These are phyloP conservation scores for Thermomyces lanuginosus DNA, from an alignment of 2,329 filamentous ascomycete genomes.

Conservation along the genomic window DNA sequence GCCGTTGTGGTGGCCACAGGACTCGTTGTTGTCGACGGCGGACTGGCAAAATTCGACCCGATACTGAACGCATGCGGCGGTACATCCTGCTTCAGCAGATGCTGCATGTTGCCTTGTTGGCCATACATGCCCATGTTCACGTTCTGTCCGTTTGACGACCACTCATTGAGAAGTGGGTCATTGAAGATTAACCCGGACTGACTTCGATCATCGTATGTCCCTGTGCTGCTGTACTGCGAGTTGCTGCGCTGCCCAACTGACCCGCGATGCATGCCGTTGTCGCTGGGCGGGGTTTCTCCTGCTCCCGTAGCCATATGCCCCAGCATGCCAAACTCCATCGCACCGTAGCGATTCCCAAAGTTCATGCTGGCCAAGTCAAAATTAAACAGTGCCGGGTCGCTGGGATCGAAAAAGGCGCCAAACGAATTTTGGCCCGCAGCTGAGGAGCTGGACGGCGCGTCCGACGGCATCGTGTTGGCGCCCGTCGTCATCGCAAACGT, in stretches of 20 bases:
- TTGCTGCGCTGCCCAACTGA: slow-evolving; percentile 27
- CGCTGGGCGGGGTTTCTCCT: slow-evolving; percentile 59
- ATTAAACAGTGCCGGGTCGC: slow-evolving; percentile 84
- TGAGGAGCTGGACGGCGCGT: slow-evolving; percentile 34
- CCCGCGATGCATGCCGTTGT: slow-evolving; percentile 35
- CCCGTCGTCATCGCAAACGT: slow-evolving; percentile 44
- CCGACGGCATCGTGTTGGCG: slow-evolving; percentile 20
- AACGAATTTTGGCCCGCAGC: slow-evolving; percentile 28
- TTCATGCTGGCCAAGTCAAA: slow-evolving; percentile 89
- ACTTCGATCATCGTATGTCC: slow-evolving; percentile 30
- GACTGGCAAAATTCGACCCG: slow-evolving; percentile 39
- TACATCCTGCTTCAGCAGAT: slow-evolving; percentile 28
- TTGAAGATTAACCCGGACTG: slow-evolving; percentile 31
- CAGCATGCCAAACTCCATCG: slow-evolving; percentile 88
- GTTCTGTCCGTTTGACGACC: slow-evolving; percentile 25
- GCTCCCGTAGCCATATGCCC: slow-evolving; percentile 90
- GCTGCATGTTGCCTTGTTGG: slow-evolving; percentile 22
- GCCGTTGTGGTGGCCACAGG: slow-evolving; percentile 26
- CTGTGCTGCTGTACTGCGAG: slow-evolving; percentile 24
- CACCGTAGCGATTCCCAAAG: slow-evolving; percentile 92
- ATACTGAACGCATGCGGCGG: slow-evolving; percentile 45
- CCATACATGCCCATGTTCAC: slow-evolving; percentile 22
- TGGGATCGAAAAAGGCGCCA: slow-evolving; percentile 63
- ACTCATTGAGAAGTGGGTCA: slow-evolving; percentile 31
- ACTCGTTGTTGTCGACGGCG: slow-evolving; percentile 40